Base-by-base conservation (phyloP, 352 stramenopile species). In the Globisporangium nagaii region DNA sequence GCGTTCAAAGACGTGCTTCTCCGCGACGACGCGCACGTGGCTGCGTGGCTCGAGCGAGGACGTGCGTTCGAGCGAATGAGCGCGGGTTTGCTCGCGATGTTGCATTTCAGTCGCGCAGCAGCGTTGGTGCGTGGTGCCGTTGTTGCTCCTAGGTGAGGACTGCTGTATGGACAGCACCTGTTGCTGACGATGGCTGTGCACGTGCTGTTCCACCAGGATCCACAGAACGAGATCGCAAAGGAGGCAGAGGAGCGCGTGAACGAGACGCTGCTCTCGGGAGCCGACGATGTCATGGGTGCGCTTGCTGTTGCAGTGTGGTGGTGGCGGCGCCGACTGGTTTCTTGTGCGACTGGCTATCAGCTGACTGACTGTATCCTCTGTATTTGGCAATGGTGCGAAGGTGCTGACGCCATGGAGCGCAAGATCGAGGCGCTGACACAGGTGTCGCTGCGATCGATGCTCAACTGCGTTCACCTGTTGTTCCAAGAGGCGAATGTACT, bases 1-100 rank as follows among this genome's bases (percentile, higher is more conserved):
- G 78, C 74, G 37, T 86, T 80, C 31, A 90, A 90, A 24, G 69
- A 90, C 36, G 75, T 87, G 25, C 57, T 90, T 10, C 47, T 88
- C 19, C 56, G 71, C 25, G 77, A 88, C 39, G 66, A 82, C 15
- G 50, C 37, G 12, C 60, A 88, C 46, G 11, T 82, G 4, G 15
- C 24, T 0, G 75, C 77, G 48, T 90, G 80, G 80, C 25, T 82
- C 6, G 63, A 72, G 47, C 63, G 80, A 54, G 80, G 80, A 0
- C 32, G 62, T 57, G 58, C 68, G 8, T 90, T 90, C 56, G 77
- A 88, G 47, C 34, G 34, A 0, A 82, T 90, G 70, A 62, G 65
- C 67, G 46, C 54, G 45, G 35, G 48, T 34, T 45, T 90, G 28
- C 60, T 90, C 15, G 80, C 80, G 1, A 78, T 85, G 73, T 46